These are phyloP conservation scores for Paecilomyces fulvus DNA, from an alignment of 2,329 filamentous ascomycete species.

Conservation along the genomic window DNA sequence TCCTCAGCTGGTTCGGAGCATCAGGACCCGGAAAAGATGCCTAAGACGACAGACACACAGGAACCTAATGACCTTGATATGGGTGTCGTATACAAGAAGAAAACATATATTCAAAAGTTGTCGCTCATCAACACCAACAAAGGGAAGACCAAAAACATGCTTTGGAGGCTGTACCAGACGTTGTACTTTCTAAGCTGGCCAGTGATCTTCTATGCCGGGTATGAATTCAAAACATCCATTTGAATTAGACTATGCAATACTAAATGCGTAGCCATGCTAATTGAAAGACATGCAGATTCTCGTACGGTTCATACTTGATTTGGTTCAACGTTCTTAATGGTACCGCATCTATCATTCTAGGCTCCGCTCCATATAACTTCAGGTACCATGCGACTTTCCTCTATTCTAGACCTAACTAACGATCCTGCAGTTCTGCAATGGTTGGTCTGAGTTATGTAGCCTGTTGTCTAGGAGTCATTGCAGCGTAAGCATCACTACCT, in stretches of 20 bases:
- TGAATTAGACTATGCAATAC: neutral
- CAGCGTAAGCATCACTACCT: conserved; percentile 15
- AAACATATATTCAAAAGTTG: conserved; percentile 25
- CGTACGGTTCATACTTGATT: conserved; percentile 31
- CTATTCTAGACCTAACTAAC: conserved; percentile 4
- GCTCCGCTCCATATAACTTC: conserved; percentile 29
- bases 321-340: conserved; percentile 35
- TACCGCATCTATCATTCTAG: conserved; percentile 30
- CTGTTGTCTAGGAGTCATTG: conserved; percentile 24
- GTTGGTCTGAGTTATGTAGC: conserved; percentile 31
- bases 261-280: neutral
- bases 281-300: conserved; percentile 17
- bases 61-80: neutral
- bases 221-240: neutral
- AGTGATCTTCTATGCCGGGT: conserved; percentile 32
- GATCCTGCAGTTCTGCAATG: conserved; percentile 24
- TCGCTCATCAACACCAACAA: conserved; percentile 20
- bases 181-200: conserved; percentile 30
- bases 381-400: conserved; percentile 10
- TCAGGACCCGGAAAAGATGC: neutral
- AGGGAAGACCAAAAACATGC: conserved; percentile 25
- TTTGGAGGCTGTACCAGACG: conserved; percentile 22
- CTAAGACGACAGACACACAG: neutral
- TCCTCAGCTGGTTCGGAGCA: neutral
- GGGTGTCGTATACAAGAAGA: conserved; percentile 18